Conservation (phyloP, 2,329 filamentous ascomycete genomes). For the Cercospora nicotianae region DNA sequence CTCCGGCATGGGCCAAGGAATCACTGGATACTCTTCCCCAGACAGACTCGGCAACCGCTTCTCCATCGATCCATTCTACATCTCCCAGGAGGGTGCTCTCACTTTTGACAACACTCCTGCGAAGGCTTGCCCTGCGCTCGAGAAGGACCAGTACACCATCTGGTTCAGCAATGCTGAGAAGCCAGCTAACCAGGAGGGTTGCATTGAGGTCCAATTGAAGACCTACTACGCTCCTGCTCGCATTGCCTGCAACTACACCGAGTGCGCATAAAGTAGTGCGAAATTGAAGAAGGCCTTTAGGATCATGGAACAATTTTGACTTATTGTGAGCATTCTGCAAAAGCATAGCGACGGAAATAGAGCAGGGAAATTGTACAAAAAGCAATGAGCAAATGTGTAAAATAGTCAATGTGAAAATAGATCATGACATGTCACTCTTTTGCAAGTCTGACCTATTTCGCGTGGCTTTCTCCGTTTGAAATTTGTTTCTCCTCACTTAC, state of each 20-base stretch:
- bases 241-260: constrained; percentile 17
- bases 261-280: neutral
- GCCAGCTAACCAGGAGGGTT: constrained; percentile 17
- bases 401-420: neutral
- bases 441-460: neutral
- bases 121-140: constrained; percentile 15
- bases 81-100: constrained; percentile 14
- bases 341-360: neutral
- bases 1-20: constrained; percentile 17
- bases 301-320: neutral
- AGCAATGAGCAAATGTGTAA: neutral
- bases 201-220: constrained; percentile 12
- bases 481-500: too few relatives aligned
- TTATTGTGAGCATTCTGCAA: neutral
- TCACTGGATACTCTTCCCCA: constrained; percentile 19
- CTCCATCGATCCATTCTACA: constrained; percentile 11
- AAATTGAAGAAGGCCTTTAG: neutral
- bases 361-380: neutral
- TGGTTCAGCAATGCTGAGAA: constrained; percentile 17
- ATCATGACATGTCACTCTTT: neutral
- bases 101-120: constrained; percentile 16
- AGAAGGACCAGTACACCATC: constrained; percentile 5
- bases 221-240: constrained; percentile 14
- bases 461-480: too few relatives aligned
- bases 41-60: constrained; percentile 7